Evolutionary conservation across 805 yeast genomes (phyloP).

Genomic region (Wickerhamiella sorbophila): DNA sequence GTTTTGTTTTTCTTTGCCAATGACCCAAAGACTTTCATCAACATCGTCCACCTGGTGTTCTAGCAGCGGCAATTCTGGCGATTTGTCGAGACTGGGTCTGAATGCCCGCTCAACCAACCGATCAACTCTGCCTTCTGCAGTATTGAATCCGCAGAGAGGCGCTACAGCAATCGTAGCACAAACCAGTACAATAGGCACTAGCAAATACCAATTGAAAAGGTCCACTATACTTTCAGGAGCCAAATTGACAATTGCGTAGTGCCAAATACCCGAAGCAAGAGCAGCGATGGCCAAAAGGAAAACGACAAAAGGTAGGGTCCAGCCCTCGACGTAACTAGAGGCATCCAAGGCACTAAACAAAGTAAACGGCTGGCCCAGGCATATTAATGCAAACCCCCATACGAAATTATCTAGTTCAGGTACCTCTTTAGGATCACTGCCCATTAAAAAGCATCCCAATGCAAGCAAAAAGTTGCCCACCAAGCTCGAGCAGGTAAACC

Average conservation of each 20-base stretch:
- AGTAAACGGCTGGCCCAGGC: constrained; percentile 14
- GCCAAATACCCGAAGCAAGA: constrained; percentile 4
- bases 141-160: constrained; percentile 4
- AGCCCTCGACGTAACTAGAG: constrained; percentile 1
- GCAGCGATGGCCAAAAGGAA: constrained; percentile 5
- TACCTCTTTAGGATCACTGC: constrained; percentile 8
- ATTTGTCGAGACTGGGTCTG: too few species aligned
- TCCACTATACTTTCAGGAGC: constrained; percentile 1
- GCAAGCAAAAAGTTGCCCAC: constrained; percentile 13
- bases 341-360: constrained; percentile 5
- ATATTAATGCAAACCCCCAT: constrained; percentile 12
- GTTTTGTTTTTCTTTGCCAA: neutral
- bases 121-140: too few species aligned
- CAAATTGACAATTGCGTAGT: constrained; percentile 1
- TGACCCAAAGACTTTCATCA: neutral
- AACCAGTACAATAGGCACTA: constrained; percentile 3
- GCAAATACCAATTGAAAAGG: constrained; percentile 4
- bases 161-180: neutral
- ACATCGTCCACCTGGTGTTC: neutral
- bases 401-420: constrained; percentile 11
- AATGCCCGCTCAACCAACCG: too few species aligned
- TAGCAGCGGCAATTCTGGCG: neutral
- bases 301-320: constrained; percentile 3
- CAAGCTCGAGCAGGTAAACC: constrained; percentile 11
- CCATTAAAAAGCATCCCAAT: constrained; percentile 13